Conservation (phyloP, 2,329 filamentous ascomycete species). For the Tolypocladium tropicale region DNA sequence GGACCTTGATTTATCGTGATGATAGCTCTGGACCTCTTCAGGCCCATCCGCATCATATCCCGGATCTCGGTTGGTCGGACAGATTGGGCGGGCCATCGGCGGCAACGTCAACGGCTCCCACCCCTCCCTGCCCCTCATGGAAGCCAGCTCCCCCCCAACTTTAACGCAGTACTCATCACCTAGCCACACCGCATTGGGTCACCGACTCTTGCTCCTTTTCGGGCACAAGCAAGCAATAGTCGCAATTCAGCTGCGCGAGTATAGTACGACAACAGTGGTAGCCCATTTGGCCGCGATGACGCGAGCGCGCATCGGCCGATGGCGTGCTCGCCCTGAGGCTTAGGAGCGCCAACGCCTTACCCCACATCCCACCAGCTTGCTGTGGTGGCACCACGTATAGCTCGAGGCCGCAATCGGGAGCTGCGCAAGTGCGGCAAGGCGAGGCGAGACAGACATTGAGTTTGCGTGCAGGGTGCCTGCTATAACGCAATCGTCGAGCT, state of each 20-base stretch:
- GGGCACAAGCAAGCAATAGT: neutral
- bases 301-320: constrained; percentile 1
- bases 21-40: neutral
- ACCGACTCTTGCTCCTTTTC: neutral
- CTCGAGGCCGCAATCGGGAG: neutral
- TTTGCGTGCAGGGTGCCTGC: neutral
- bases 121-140: neutral
- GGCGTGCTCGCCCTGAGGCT: constrained; percentile 3
- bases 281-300: constrained; percentile 2
- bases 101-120: neutral
- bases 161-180: neutral
- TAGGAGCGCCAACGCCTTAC: neutral
- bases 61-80: neutral
- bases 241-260: too few relatives aligned
- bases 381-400: neutral
- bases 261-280: too few relatives aligned
- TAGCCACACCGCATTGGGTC: neutral
- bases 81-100: neutral
- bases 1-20: neutral
- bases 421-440: neutral
- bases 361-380: neutral
- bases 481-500: constrained; percentile 4
- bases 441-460: neutral
- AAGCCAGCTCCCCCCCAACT: neutral
- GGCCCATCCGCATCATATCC: neutral